Evolutionary conservation across 345 rosid genomes (phyloP), one percentile per base, ranked within the genome.

Genomic region (Syzygium aromaticum): DNA sequence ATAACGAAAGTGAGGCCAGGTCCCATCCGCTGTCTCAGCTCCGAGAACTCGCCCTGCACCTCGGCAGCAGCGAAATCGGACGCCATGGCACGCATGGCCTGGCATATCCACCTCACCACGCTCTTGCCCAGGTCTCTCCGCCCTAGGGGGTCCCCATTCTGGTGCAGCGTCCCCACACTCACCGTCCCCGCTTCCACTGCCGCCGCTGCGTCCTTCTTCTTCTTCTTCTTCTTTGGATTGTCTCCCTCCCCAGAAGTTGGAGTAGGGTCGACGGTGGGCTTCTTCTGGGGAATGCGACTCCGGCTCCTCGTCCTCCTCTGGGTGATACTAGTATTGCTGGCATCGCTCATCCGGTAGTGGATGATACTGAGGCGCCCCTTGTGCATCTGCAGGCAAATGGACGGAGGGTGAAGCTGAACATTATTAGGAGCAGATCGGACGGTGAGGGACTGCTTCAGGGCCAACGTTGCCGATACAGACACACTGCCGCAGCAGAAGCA

Each of bases 1-100:
- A 96, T 96, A 28, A 95, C 98, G 88, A 97, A 97, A 15, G 98
- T 95, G 87, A 97, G 91, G 38, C 98, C 99, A 43, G 98, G 95
- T n/a, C 94, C 98, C 93, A 92, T 92, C 83, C 87, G 90, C 89
- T 95, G 98, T 88, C 91, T 92, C 27, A 96, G 86, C 93, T 97
- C 98, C 49, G 84, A 85, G 88, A 97, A 96, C 87, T 97, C 98
- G 53, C 97, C 98, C 84, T 93, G 94, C 27, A 91, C 87, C 95
- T 97, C 99, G 4, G 98, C 95, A 1, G 92, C 78, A 23, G 93
- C 97, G 82, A 97, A 95, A 90, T 96, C 98, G 2, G 56, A 87
- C 2, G 99, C 98, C 98, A 97, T 96, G 61, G 95, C 94, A 63
- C 91, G 92, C 98, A 97, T 97, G 27, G 93, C 98, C 61, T 94